Percentiles rank a stretch among this genome's conserved stretches.
Evolutionary conservation across 2,329 filamentous ascomycete species (phyloP).

Genomic region (Stromatinia cepivora): DNA sequence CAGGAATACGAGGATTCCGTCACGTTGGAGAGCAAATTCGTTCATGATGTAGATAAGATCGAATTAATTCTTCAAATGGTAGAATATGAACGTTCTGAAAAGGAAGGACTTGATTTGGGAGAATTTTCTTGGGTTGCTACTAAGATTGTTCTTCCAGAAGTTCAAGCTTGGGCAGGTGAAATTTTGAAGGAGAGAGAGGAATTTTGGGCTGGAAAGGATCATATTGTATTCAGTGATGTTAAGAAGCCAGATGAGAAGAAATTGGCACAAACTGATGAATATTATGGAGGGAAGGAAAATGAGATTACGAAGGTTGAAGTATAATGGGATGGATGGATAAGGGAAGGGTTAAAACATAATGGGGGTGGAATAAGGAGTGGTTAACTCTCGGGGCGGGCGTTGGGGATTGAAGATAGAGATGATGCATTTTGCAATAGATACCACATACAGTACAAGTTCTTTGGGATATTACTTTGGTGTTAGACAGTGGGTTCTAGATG

Average conservation of each 20-base stretch:
- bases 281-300: constrained; percentile 26
- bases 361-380: not conserved
- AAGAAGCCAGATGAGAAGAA: constrained; percentile 14
- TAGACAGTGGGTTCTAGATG: too few relatives aligned
- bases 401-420: too few relatives aligned
- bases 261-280: constrained; percentile 22
- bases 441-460: too few relatives aligned
- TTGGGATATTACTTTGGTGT: too few relatives aligned
- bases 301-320: not conserved
- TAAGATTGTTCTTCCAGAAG: constrained; percentile 73
- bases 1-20: constrained; percentile 90
- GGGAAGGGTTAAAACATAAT: not conserved
- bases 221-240: not conserved
- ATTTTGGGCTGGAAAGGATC: constrained; percentile 61
- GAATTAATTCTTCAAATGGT: constrained; percentile 94
- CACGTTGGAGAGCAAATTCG: constrained; percentile 83
- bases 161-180: constrained; percentile 75
- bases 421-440: too few relatives aligned
- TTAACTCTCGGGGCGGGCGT: too few relatives aligned
- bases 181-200: constrained; percentile 73
- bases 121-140: constrained; percentile 83
- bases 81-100: constrained; percentile 81
- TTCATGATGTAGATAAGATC: constrained; percentile 97
- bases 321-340: not conserved
- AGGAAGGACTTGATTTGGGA: constrained; percentile 64